Evolutionary conservation across 2,329 filamentous ascomycete genomes (phyloP), one percentile per base, ranked within the genome.

Genomic region (Trichoderma sp.): DNA sequence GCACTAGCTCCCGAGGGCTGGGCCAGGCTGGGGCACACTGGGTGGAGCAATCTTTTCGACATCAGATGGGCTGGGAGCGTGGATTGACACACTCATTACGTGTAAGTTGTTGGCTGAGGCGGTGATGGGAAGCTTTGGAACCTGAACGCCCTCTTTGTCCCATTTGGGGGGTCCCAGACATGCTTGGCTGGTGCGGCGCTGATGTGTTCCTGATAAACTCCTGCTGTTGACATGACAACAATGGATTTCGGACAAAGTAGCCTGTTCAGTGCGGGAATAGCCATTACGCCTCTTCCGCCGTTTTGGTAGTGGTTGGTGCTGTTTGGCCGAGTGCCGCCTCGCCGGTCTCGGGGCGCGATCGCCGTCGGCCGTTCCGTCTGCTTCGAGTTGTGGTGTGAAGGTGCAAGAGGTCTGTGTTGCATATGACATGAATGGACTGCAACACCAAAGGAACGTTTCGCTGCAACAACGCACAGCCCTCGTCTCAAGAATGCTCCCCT

Each of bases 1-100:
- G 67, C 70, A 57, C 69, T 76, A 76, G 74, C 66, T 74, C 74
- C 74, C 73, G 74, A 39, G 19, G 14, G 6, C n/a, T 59, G 57
- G 66, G 64, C 65, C 69, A 17, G 14, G 6, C n/a, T 59, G 57
- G 66, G 64, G 64, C 69, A 48, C 64, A 64, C 66, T 67, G 65
- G 70, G 68, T 67, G 69, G 71, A 69, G 67, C 65, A 39, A 60
- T 59, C 60, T 39, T 68, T 72, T 70, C 50, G 69, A 71, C 73
- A 71, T 30, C n/a, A 52, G 59, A 62, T 52, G 28, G n/a, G 41
- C 39, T 34, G 59, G 26, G 26, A 54, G 26, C 44, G 19, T 10
- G 24, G 44, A 43, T 19, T 19, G 34, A 44, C 28, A 24, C 50
- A 52, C 19, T 19, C 21, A 30, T 52, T 52, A 52, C 50, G 50